Conservation (phyloP, 257 asterid genomes). For the Primulina tabacum region DNA sequence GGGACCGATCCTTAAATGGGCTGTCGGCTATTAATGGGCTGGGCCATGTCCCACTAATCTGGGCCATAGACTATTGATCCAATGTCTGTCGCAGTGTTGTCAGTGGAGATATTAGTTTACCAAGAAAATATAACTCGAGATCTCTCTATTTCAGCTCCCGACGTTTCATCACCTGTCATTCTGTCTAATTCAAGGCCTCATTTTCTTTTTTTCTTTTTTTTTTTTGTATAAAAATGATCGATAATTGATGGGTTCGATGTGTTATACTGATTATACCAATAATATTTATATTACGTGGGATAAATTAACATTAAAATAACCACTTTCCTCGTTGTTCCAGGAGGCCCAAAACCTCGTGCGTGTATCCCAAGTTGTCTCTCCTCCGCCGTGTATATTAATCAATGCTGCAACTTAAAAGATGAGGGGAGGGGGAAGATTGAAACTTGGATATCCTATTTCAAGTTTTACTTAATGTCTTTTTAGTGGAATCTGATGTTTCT, state of each 20-base stretch:
- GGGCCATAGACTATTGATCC: not conserved
- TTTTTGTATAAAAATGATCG: not conserved
- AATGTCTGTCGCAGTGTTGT: not conserved
- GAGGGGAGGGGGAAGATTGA: slow-evolving; percentile 22
- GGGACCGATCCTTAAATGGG: not conserved
- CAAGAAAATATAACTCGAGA: not conserved
- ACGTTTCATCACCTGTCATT: not conserved
- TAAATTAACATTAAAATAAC: slow-evolving; percentile 5
- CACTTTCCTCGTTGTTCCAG: slow-evolving; percentile 36
- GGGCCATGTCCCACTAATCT: not conserved
- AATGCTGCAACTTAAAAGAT: slow-evolving; percentile 11
- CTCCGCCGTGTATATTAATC: slow-evolving; percentile 7
- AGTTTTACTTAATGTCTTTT: slow-evolving; percentile 7
- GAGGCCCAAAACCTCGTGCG: slow-evolving; percentile 44
- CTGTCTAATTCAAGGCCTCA: not conserved
- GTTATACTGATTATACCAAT: slow-evolving; percentile 20
- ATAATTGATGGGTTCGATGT: slow-evolving; percentile 22
- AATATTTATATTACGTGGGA: slow-evolving; percentile 5
- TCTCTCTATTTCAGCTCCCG: not conserved
- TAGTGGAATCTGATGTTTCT: slow-evolving; percentile 18
- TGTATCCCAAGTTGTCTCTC: slow-evolving; percentile 30
- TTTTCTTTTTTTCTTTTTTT: not conserved
- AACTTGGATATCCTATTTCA: slow-evolving; percentile 25
- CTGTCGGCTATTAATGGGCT: not conserved
- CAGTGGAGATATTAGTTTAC: not conserved